Conservation (phyloP, 768 basidiomycete genomes). For the Suillus subalutaceus region DNA sequence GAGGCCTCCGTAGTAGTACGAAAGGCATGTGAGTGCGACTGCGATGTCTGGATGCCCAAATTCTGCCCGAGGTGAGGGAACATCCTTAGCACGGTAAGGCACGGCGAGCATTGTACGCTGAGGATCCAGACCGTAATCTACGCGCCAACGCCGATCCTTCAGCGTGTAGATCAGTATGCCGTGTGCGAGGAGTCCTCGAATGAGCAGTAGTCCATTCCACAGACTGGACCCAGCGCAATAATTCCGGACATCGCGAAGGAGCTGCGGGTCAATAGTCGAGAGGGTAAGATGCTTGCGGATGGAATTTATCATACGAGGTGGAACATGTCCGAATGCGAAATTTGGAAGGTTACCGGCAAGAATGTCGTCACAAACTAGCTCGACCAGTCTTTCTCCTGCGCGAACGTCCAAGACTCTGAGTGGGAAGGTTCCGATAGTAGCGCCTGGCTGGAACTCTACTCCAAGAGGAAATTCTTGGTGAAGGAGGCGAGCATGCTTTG, state of each 20-base stretch:
- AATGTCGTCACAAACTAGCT: constrained; percentile 17
- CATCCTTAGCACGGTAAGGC: constrained; percentile 57
- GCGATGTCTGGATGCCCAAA: constrained; percentile 57
- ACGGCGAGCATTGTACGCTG: constrained; percentile 50
- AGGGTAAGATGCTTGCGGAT: constrained; percentile 29
- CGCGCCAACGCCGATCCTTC: constrained; percentile 47
- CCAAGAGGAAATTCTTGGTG: constrained; percentile 8
- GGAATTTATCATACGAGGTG: constrained; percentile 18
- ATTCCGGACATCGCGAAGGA: constrained; percentile 16
- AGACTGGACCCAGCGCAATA: constrained; percentile 17
- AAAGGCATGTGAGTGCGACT: constrained; percentile 47
- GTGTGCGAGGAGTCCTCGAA: constrained; percentile 46
- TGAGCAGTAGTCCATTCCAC: constrained; percentile 44
- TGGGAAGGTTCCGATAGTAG: constrained; percentile 8
- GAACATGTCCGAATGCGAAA: constrained; percentile 22
- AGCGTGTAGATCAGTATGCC: constrained; percentile 45
- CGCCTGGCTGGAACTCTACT: constrained; percentile 8
- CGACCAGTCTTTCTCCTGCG: constrained; percentile 7
- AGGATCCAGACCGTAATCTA: constrained; percentile 52
- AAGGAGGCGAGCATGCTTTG: constrained; percentile 4
- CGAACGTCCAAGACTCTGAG: constrained; percentile 10
- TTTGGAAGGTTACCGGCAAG: constrained; percentile 21
- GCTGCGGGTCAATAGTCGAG: constrained; percentile 6
- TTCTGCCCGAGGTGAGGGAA: constrained; percentile 47
- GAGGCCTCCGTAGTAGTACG: constrained; percentile 53